phyloP scores from a whole-genome alignment of 768 basidiomycete genomes.

The Amanita fuliginea region DNA sequence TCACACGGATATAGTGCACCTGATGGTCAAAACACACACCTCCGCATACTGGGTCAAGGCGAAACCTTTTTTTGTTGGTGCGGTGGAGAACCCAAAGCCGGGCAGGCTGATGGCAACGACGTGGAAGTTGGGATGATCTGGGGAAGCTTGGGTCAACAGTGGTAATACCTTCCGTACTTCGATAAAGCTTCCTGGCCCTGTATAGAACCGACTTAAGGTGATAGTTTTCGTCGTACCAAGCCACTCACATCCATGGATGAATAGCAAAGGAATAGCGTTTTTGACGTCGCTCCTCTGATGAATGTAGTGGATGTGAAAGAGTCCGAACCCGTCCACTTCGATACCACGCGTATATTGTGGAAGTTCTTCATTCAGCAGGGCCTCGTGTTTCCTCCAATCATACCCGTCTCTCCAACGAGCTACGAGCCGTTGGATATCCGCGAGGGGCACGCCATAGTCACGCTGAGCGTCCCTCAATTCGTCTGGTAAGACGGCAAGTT shows the following conservation, averaged over 20 bases:
- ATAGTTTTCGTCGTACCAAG: neutral
- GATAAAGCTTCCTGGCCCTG: conserved; percentile 51
- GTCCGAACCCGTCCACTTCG: conserved; percentile 32
- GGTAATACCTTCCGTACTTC: conserved; percentile 52
- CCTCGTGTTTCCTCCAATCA: conserved; percentile 46
- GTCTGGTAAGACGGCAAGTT: conserved; percentile 28
- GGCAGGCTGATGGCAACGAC: conserved; percentile 52
- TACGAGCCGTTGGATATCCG: conserved; percentile 35
- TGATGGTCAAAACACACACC: conserved; percentile 17
- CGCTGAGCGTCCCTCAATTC: conserved; percentile 23
- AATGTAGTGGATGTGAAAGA: conserved; percentile 43
- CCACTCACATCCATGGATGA: conserved; percentile 41
- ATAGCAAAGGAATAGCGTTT: conserved; percentile 33
- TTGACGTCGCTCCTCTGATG: conserved; percentile 35
- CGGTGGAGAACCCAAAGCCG: conserved; percentile 52
- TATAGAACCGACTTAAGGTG: neutral
- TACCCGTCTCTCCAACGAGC: conserved; percentile 37
- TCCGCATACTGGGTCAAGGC: conserved; percentile 37
- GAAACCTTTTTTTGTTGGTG: conserved; percentile 40
- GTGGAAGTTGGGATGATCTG: conserved; percentile 44
- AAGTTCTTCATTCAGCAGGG: conserved; percentile 33
- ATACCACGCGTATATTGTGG: conserved; percentile 49
- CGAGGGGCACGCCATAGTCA: conserved; percentile 38
- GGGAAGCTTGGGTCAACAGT: conserved; percentile 29
- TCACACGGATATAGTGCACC: conserved; percentile 22